Percentiles rank a stretch among this genome's conserved stretches.
phyloP scores from a whole-genome alignment of 2,329 filamentous ascomycete species.

The Cladophialophora carrionii region DNA sequence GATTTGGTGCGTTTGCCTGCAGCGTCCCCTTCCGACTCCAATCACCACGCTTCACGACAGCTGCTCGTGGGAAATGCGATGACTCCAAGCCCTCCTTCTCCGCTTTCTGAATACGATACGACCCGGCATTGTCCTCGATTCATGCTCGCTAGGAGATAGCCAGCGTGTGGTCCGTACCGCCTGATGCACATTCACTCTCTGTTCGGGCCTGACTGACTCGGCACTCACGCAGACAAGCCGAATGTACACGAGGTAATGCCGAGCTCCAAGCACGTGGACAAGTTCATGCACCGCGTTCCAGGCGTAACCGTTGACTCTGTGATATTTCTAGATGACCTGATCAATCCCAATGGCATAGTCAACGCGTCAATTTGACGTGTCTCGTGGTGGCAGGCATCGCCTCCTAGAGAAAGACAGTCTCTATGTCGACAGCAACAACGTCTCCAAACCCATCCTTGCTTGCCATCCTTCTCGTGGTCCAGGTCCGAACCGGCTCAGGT shows the following conservation, averaged over 20 bases:
- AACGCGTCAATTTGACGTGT: conserved; percentile 19
- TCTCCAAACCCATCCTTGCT: conserved; percentile 62
- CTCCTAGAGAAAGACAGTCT: conserved; percentile 3
- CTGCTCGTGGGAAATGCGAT: conserved; percentile 7
- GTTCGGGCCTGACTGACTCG: not conserved
- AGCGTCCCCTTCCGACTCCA: conserved; percentile 11
- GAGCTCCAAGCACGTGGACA: not conserved
- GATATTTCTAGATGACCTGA: not conserved
- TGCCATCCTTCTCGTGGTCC: conserved; percentile 73
- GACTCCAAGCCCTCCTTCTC: conserved; percentile 9
- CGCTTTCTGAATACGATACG: conserved; percentile 8
- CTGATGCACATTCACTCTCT: not conserved
- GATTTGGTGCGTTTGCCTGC: conserved; percentile 17
- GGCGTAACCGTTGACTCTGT: not conserved
- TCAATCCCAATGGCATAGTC: conserved; percentile 9
- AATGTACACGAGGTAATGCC: not conserved
- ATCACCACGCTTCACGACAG: conserved; percentile 8
- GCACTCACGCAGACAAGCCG: not conserved
- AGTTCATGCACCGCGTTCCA: not conserved
- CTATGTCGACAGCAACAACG: conserved; percentile 52
- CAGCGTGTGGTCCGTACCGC: not conserved
- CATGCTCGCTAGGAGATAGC: not conserved
- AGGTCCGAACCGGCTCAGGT: conserved; percentile 77
- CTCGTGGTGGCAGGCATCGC: not conserved
- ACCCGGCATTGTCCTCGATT: conserved; percentile 1